Conservation (phyloP, 2,329 filamentous ascomycete species). For the Emergomyces orientalis region DNA sequence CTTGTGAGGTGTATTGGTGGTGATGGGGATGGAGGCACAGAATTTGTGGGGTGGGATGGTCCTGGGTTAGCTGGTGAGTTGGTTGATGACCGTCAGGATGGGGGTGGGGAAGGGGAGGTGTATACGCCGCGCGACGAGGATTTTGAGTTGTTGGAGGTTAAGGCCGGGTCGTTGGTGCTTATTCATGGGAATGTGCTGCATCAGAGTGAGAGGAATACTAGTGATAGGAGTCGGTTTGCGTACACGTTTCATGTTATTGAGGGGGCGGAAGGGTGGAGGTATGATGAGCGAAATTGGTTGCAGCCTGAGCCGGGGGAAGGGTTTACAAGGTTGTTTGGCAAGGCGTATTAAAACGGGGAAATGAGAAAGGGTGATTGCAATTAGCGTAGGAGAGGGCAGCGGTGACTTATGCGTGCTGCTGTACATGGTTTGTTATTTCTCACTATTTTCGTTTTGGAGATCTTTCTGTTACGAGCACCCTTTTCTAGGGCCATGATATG, state of each 20-base stretch:
- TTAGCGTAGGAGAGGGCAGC: neutral
- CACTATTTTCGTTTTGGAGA: neutral
- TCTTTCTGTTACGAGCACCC: neutral
- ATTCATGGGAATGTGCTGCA: slow-evolving; percentile 95
- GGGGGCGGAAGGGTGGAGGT: slow-evolving; percentile 54
- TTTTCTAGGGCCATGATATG: neutral
- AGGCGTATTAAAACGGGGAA: neutral
- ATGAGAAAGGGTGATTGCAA: neutral
- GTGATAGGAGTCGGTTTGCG: slow-evolving; percentile 77
- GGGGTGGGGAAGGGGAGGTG: slow-evolving; percentile 39
- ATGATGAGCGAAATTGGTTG: slow-evolving; percentile 87
- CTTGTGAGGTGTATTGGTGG: slow-evolving; percentile 59
- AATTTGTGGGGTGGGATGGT: slow-evolving; percentile 62
- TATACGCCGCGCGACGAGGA: slow-evolving; percentile 48
- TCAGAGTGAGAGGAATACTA: slow-evolving; percentile 89
- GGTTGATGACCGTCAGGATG: slow-evolving; percentile 26
- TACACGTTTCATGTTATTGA: slow-evolving; percentile 98
- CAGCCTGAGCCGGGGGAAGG: slow-evolving; percentile 68
- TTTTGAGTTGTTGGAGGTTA: slow-evolving; percentile 77
- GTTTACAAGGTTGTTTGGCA: slow-evolving; percentile 58
- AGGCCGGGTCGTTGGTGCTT: slow-evolving; percentile 79
- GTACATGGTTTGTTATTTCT: neutral
- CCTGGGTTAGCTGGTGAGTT: slow-evolving; percentile 52
- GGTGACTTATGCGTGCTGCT: neutral
- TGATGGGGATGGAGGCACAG: slow-evolving; percentile 45